Conservation (phyloP, 2,329 filamentous ascomycete species). For the Aspergillus thermomutatus region DNA sequence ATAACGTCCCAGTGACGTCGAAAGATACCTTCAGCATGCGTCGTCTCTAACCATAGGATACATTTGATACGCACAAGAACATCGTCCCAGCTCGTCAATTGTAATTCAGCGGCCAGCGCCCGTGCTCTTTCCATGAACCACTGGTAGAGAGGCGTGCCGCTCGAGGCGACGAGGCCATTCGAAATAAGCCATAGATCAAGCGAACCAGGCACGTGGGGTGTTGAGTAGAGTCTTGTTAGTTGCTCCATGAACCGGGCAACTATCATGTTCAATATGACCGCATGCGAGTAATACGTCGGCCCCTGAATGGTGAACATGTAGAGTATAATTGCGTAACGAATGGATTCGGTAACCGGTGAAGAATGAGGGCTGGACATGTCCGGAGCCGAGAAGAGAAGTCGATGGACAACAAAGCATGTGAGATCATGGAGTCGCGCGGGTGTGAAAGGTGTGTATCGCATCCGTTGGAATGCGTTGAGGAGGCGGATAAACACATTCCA, state of each 20-base stretch:
- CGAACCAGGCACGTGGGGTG: slow-evolving; percentile 11
- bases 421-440: slow-evolving; percentile 53
- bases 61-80: slow-evolving; percentile 9
- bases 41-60: slow-evolving; percentile 21
- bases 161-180: slow-evolving; percentile 37
- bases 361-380: neutral
- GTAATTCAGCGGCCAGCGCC: slow-evolving; percentile 4
- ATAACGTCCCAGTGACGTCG: slow-evolving; percentile 18
- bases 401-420: slow-evolving; percentile 54
- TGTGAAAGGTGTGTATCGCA: slow-evolving; percentile 22
- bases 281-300: slow-evolving; percentile 56
- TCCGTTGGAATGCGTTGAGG: slow-evolving; percentile 41
- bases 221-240: slow-evolving; percentile 22
- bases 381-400: slow-evolving; percentile 35
- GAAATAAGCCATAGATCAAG: slow-evolving; percentile 44
- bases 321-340: slow-evolving; percentile 48
- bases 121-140: slow-evolving; percentile 17
- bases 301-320: slow-evolving; percentile 56
- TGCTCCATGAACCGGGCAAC: slow-evolving; percentile 30
- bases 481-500: slow-evolving; percentile 44
- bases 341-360: slow-evolving; percentile 37
- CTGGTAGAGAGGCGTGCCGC: slow-evolving; percentile 13
- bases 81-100: slow-evolving; percentile 10
- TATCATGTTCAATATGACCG: slow-evolving; percentile 36
- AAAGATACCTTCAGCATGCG: slow-evolving; percentile 14